Conservation (phyloP, 192 early-diverging fungal genomes). For the Backusella parvicylindrica region DNA sequence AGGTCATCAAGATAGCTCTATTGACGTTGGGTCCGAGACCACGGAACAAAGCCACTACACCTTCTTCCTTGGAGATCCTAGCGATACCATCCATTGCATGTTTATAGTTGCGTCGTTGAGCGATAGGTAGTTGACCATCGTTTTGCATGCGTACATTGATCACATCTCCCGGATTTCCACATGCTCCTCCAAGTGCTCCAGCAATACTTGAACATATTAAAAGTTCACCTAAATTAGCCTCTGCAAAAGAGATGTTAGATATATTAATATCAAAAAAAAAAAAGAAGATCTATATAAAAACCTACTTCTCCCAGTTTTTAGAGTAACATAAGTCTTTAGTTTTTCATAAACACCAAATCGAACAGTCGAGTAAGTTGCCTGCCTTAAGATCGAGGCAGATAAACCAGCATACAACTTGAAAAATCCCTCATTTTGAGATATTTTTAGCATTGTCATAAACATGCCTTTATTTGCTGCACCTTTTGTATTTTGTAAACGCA, state of each 20-base stretch:
- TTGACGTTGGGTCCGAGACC: conserved; percentile 88
- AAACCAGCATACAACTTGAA: conserved; percentile 34
- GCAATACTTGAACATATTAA: conserved; percentile 40
- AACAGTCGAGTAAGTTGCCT: conserved; percentile 75
- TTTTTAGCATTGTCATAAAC: conserved; percentile 67
- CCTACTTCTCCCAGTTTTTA: conserved; percentile 42
- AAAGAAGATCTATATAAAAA: background rate
- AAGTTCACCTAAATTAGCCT: conserved; percentile 25
- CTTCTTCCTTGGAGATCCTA: conserved; percentile 78
- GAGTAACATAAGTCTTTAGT: conserved; percentile 49
- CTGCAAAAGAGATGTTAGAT: conserved; percentile 1
- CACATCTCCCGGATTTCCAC: conserved; percentile 75
- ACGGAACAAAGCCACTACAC: conserved; percentile 73
- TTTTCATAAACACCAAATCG: conserved; percentile 73
- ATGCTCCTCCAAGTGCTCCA: conserved; percentile 60
- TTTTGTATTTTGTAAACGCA: conserved; percentile 60
- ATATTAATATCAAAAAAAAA: background rate
- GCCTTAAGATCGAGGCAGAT: conserved; percentile 66
- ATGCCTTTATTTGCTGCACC: conserved; percentile 29
- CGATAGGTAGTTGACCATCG: conserved; percentile 61
- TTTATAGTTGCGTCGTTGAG: conserved; percentile 68
- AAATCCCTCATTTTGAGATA: conserved; percentile 36
- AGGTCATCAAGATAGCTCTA: conserved; percentile 82
- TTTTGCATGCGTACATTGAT: conserved; percentile 80
- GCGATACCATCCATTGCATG: conserved; percentile 68